phyloP scores from a whole-genome alignment of 2,329 filamentous ascomycete species.

The Trichophyton mentagrophytes region DNA sequence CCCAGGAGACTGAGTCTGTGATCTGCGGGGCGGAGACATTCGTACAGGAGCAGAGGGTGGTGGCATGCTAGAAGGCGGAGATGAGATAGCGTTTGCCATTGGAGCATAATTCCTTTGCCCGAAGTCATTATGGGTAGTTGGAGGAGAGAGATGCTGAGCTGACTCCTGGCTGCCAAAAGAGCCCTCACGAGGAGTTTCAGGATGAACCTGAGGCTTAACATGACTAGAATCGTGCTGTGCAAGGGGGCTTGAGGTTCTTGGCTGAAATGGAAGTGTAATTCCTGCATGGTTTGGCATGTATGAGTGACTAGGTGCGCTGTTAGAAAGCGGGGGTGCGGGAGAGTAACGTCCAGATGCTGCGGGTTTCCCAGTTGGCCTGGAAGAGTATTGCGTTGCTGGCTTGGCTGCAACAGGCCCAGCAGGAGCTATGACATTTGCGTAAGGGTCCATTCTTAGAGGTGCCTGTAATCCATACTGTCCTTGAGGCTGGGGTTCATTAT shows the following conservation, averaged over 20 bases:
- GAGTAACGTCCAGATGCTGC: slow-evolving; percentile 32
- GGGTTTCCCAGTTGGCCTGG: slow-evolving; percentile 28
- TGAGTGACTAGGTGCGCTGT: slow-evolving; percentile 21
- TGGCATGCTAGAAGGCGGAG: background rate
- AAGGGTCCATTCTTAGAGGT: slow-evolving; percentile 20
- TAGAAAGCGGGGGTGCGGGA: slow-evolving; percentile 32
- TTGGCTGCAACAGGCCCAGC: slow-evolving; percentile 8
- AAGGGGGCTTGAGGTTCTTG: slow-evolving; percentile 52
- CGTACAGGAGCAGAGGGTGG: slow-evolving; percentile 10
- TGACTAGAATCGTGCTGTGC: slow-evolving; percentile 34
- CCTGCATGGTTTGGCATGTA: slow-evolving; percentile 27
- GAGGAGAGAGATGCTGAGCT: background rate
- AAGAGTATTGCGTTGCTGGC: slow-evolving; percentile 30
- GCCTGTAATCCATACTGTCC: slow-evolving; percentile 18
- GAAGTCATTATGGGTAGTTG: background rate
- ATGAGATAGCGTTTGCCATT: background rate
- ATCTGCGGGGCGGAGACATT: slow-evolving; percentile 35
- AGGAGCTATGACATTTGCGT: slow-evolving; percentile 18
- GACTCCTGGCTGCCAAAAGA: background rate
- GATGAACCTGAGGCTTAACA: background rate
- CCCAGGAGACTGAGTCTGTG: slow-evolving; percentile 49
- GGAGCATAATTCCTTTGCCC: background rate
- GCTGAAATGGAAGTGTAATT: slow-evolving; percentile 42
- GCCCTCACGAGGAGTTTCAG: background rate
- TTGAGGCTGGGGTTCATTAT: background rate